phyloP scores from a whole-genome alignment of 306 rosid genomes.

The Prosopis cineraria region DNA sequence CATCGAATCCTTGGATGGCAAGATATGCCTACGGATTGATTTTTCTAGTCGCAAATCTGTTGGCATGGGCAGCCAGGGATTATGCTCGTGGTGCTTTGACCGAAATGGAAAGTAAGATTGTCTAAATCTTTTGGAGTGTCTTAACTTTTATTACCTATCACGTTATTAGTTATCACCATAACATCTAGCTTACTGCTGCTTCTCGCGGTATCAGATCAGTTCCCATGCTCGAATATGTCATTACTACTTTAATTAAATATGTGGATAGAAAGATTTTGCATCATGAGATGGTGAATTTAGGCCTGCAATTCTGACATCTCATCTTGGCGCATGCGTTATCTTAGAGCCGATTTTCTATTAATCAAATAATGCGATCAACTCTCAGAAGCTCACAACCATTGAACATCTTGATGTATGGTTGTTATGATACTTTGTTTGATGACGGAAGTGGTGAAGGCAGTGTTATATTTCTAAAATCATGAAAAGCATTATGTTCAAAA shows the following conservation, averaged over 20 bases:
- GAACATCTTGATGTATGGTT: conserved; percentile 1
- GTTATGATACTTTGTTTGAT: conserved; percentile 9
- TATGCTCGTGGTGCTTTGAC: conserved; percentile 70
- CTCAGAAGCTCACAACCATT: neutral
- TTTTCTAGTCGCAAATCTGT: conserved; percentile 71
- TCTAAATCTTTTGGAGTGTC: conserved; percentile 24
- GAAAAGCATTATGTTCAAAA: neutral
- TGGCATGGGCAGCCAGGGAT: conserved; percentile 97
- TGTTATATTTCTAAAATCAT: neutral
- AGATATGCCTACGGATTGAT: conserved; percentile 83
- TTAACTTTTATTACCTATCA: neutral
- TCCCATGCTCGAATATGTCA: conserved; percentile 12
- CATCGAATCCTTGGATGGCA: conserved; percentile 98
- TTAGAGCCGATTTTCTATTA: neutral
- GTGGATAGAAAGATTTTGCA: neutral
- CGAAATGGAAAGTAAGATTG: conserved; percentile 81
- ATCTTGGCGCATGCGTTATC: conserved; percentile 12
- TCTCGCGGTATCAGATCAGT: neutral
- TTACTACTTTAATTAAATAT: neutral
- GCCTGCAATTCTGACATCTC: conserved; percentile 21
- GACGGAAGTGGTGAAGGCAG: conserved; percentile 12
- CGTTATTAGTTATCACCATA: neutral
- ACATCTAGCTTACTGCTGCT: conserved; percentile 7
- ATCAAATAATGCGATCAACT: conserved; percentile 7
- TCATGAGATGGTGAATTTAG: neutral